Conservation (phyloP, 2,329 filamentous ascomycete species). For the Diaporthe australafricana region DNA sequence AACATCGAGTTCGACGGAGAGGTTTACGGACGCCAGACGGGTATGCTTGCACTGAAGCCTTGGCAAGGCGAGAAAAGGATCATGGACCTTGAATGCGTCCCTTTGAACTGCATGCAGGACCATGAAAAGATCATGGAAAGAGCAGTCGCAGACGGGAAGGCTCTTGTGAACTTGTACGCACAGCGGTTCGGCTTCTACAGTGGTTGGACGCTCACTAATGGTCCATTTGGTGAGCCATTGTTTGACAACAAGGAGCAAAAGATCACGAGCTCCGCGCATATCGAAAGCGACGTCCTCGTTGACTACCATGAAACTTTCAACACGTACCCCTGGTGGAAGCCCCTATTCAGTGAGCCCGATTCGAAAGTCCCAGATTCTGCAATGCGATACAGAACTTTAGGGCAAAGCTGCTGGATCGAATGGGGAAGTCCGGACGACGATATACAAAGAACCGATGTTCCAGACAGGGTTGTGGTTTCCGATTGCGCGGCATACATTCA, state of each 20-base stretch:
- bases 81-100: too few relatives aligned
- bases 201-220: background rate
- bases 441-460: too few relatives aligned
- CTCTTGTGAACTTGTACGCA: background rate
- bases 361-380: rapidly evolving
- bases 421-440: too few relatives aligned
- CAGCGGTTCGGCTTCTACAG: background rate
- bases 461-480: too few relatives aligned
- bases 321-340: background rate
- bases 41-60: too few relatives aligned
- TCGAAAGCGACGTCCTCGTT: slow-evolving; percentile 9
- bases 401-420: too few relatives aligned
- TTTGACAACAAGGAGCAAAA: rapidly evolving
- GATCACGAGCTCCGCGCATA: background rate
- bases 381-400: background rate
- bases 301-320: slow-evolving; percentile 21
- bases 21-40: too few relatives aligned
- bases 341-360: too few relatives aligned
- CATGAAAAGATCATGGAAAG: background rate
- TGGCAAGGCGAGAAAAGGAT: too few relatives aligned
- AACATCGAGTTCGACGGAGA: too few relatives aligned
- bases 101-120: too few relatives aligned
- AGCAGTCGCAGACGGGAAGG: background rate
- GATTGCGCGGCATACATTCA: too few relatives aligned
- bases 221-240: background rate